phyloP scores from a whole-genome alignment of 2,329 filamentous ascomycete species.

The Aspergillus neoniger region DNA sequence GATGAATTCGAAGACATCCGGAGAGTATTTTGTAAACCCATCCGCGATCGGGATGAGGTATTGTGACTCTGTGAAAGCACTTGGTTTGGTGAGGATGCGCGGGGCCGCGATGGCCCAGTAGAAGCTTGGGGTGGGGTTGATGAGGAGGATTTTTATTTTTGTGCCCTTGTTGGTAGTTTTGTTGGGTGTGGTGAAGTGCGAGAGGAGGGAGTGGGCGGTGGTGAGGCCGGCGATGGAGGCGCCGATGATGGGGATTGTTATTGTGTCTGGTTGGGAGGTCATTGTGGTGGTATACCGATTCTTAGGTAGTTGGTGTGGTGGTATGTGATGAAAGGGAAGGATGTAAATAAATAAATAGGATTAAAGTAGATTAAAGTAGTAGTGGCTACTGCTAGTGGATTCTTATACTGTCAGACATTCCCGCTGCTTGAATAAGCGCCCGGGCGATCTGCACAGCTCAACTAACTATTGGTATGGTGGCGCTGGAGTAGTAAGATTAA shows the following conservation, averaged over 20 bases:
- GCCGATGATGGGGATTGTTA: conserved; percentile 23
- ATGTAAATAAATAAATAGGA: neutral
- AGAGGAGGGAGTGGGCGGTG: conserved; percentile 42
- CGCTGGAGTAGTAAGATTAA: too few species aligned
- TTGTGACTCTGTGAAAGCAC: conserved; percentile 50
- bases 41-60: conserved; percentile 53
- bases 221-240: conserved; percentile 39
- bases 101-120: conserved; percentile 58
- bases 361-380: too few species aligned
- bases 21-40: conserved; percentile 53
- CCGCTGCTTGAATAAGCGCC: neutral
- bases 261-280: neutral
- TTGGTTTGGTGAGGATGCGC: conserved; percentile 53
- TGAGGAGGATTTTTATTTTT: conserved; percentile 52
- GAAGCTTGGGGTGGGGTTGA: conserved; percentile 56
- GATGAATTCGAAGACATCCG: conserved; percentile 53
- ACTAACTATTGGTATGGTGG: too few species aligned
- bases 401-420: neutral
- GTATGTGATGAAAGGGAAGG: neutral
- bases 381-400: neutral
- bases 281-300: neutral
- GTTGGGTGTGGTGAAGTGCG: conserved; percentile 20
- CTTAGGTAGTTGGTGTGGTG: neutral
- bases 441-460: too few species aligned
- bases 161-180: too few species aligned